A percentile compares a stretch with the other conserved stretches of the same genome.
Conservation (phyloP, 805 yeast species). For the Yarrowia sp. region DNA sequence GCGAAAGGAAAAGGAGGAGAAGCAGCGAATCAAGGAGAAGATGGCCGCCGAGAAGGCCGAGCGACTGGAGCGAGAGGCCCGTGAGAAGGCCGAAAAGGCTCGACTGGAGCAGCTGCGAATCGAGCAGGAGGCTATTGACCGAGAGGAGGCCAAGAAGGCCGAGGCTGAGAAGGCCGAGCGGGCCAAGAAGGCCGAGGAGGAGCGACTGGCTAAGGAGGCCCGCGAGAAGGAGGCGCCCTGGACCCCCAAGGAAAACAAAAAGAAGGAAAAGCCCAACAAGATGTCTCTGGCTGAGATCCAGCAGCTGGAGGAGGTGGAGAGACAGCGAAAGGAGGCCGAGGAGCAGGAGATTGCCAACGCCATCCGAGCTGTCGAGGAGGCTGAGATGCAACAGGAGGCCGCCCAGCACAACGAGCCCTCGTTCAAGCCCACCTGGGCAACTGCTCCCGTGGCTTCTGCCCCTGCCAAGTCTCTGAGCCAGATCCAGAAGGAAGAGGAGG, state of each 20-base stretch:
- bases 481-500: slow-evolving; percentile 53
- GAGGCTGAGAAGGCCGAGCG: slow-evolving; percentile 35
- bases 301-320: slow-evolving; percentile 47
- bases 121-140: slow-evolving; percentile 36
- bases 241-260: slow-evolving; percentile 42
- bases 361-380: slow-evolving; percentile 9
- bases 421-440: slow-evolving; percentile 41
- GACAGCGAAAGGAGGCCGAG: slow-evolving; percentile 41
- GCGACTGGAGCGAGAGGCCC: slow-evolving; percentile 33
- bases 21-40: slow-evolving; percentile 22
- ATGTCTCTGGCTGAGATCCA: slow-evolving; percentile 49
- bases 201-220: slow-evolving; percentile 33
- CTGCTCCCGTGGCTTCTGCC: slow-evolving; percentile 42
- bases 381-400: slow-evolving; percentile 45
- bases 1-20: slow-evolving; percentile 34
- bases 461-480: slow-evolving; percentile 50
- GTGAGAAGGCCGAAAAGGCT: slow-evolving; percentile 37
- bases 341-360: slow-evolving; percentile 40
- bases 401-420: slow-evolving; percentile 21
- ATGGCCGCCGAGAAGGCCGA: slow-evolving; percentile 36
- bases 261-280: slow-evolving; percentile 40
- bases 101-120: slow-evolving; percentile 32
- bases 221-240: slow-evolving; percentile 45
- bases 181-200: slow-evolving; percentile 9
- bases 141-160: slow-evolving; percentile 24